Base-by-base conservation (phyloP, 2,329 filamentous ascomycete genomes). In the Botrytis cinerea region DNA sequence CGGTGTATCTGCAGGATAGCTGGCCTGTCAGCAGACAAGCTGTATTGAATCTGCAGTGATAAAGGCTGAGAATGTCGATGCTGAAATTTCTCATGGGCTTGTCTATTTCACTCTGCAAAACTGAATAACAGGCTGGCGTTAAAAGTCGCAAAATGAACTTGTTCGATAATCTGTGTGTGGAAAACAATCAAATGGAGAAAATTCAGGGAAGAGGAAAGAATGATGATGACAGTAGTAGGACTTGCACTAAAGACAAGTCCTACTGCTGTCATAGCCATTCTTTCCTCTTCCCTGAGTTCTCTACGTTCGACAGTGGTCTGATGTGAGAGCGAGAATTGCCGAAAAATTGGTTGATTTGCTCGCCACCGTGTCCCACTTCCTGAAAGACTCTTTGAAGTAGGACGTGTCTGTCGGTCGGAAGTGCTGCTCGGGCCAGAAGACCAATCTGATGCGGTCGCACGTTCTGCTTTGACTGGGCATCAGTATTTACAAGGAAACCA, bases 391-490 rank as follows among this genome's bases (percentile, higher is more conserved):
- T 72, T 71, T 76, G 28, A 54, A 72, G 18, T 10, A 40, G 45
- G 20, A 59, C 46, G 60, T 45, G 60, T 28, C 28, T 28, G 28
- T 20, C 35, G 5, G 35, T 35, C 32, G 4, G 35, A 38, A 54
- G 1, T n/a, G 54, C 25, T 40, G 46, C 9, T 38, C 46, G 46
- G 14, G 25, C 2, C 10, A 35, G 46, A 20, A 0, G 25, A 54
- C n/a, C 12, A 10, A 1, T 22, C 12, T 40, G 14, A 35, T 40
- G n/a, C 18, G 35, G 4, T 20, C 16, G 32, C 51, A 18, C 40
- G 22, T 22, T 46, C 46, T 22, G 46, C 46, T 73, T 74, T 74
- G 46, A 66, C 86, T 85, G 77, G 89, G 89, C 0, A 89, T 83
- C 18, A 79, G 16, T 5, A 28, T 57, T 28, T 28, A 14, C 51